phyloP scores from a whole-genome alignment of 2,329 filamentous ascomycete species.

The Talaromyces sp. region DNA sequence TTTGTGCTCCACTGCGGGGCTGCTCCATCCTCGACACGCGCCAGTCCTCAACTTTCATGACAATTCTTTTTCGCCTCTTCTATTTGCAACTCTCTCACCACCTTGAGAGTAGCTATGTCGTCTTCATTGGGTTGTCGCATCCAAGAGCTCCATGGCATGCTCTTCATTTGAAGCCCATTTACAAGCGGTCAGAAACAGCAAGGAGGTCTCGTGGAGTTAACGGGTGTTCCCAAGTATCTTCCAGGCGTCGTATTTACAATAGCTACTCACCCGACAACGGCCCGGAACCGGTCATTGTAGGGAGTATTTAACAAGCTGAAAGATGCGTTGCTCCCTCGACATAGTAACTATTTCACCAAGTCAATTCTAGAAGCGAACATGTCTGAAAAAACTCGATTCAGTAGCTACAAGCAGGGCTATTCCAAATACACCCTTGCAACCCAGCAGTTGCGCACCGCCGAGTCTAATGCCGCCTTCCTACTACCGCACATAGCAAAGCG shows the following conservation, averaged over 20 bases:
- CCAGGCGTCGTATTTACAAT: background rate
- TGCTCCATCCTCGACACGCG: background rate
- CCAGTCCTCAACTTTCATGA: background rate
- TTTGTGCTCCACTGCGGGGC: background rate
- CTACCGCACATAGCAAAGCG: slow-evolving; percentile 36
- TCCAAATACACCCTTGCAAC: slow-evolving; percentile 37
- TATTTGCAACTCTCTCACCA: background rate
- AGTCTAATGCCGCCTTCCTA: slow-evolving; percentile 40
- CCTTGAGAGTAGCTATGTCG: background rate
- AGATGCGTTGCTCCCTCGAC: background rate
- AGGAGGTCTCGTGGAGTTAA: background rate
- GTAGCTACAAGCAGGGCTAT: slow-evolving; percentile 34
- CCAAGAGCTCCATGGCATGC: background rate
- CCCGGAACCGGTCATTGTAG: background rate
- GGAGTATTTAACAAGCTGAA: background rate
- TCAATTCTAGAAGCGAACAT: slow-evolving; percentile 7
- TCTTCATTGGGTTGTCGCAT: background rate
- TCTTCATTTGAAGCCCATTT: background rate
- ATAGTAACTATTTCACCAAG: background rate
- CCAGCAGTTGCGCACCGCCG: slow-evolving; percentile 34
- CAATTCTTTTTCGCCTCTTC: background rate
- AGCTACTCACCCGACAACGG: background rate
- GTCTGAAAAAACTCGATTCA: slow-evolving; percentile 13
- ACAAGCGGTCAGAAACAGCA: background rate
- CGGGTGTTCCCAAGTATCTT: background rate